Evolutionary conservation across 192 early-diverging fungal genomes (phyloP).

Genomic region (Bifiguratus adelaidae): DNA sequence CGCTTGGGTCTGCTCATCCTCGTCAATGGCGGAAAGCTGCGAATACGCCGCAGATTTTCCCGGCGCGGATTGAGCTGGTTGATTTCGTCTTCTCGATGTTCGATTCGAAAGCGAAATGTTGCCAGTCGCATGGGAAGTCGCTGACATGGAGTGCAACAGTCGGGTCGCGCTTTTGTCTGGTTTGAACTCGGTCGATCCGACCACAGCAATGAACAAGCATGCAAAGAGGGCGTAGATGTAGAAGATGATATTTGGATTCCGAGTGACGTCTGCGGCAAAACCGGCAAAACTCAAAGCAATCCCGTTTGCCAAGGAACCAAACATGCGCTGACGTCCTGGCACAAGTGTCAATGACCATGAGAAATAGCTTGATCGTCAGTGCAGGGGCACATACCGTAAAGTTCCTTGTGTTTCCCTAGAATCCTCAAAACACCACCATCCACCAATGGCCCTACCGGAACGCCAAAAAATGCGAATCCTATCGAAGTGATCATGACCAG

Average conservation of each 20-base stretch:
- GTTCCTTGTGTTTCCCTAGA: constrained; percentile 25
- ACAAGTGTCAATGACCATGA: neutral
- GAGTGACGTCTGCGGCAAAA: constrained; percentile 18
- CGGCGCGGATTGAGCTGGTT: too few relatives aligned
- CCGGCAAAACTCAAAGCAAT: constrained; percentile 18
- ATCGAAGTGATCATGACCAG: constrained; percentile 20
- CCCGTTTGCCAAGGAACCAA: constrained; percentile 30
- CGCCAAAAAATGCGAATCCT: constrained; percentile 34
- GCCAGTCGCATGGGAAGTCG: neutral
- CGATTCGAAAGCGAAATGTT: too few relatives aligned
- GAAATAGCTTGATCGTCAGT: neutral
- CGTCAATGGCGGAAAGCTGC: too few relatives aligned
- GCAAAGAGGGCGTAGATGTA: constrained; percentile 25
- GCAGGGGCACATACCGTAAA: constrained; percentile 16
- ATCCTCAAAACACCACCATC: constrained; percentile 34
- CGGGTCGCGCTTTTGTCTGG: neutral
- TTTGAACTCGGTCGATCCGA: constrained; percentile 21
- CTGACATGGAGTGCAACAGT: constrained; percentile 1
- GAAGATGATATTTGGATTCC: constrained; percentile 29
- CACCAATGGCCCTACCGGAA: constrained; percentile 28
- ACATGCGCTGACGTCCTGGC: constrained; percentile 27
- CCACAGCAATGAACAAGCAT: constrained; percentile 15
- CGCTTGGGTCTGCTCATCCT: too few relatives aligned
- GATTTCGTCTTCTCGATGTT: too few relatives aligned
- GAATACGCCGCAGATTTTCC: too few relatives aligned